Percentiles rank a stretch among this genome's conserved stretches.
Evolutionary conservation across 2,329 filamentous ascomycete species (phyloP).

Genomic region (Talaromyces rugulosus): DNA sequence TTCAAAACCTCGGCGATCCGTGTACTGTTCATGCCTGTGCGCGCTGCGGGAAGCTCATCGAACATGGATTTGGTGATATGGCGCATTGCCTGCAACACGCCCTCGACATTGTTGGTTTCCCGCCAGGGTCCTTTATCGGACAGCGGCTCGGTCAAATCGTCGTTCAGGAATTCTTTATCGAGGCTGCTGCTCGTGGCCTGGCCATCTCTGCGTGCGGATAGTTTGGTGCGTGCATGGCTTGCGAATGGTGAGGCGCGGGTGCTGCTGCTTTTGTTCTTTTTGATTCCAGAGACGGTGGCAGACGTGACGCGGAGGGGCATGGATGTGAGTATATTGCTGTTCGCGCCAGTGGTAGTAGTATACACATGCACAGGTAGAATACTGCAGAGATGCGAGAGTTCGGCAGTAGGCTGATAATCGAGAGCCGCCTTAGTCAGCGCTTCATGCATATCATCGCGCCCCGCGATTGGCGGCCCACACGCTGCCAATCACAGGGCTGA

Average conservation of each 20-base stretch:
- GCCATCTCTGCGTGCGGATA: slow-evolving; percentile 23
- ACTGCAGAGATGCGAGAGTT: neutral
- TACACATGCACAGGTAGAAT: neutral
- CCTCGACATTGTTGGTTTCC: slow-evolving; percentile 38
- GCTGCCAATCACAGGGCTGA: neutral
- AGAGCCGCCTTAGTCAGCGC: neutral
- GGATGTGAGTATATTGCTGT: neutral
- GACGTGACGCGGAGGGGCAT: slow-evolving; percentile 49
- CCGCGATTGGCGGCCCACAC: slow-evolving; percentile 5
- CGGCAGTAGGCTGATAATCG: too few species aligned
- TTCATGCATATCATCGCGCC: neutral
- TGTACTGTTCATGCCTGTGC: slow-evolving; percentile 59
- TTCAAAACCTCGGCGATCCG: slow-evolving; percentile 58
- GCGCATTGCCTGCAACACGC: slow-evolving; percentile 51
- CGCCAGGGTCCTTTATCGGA: slow-evolving; percentile 50
- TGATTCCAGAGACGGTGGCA: slow-evolving; percentile 44
- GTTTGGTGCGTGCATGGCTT: slow-evolving; percentile 38
- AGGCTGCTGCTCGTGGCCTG: neutral
- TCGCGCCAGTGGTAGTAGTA: neutral
- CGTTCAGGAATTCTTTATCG: slow-evolving; percentile 17
- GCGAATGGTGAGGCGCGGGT: slow-evolving; percentile 39
- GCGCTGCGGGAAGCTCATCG: slow-evolving; percentile 47
- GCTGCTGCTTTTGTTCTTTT: slow-evolving; percentile 31
- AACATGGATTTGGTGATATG: slow-evolving; percentile 45
- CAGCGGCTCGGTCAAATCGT: slow-evolving; percentile 36